Percentiles rank a stretch among this genome's conserved stretches.
Conservation (phyloP, 2,329 filamentous ascomycete genomes). For the Podosphaera xanthii region DNA sequence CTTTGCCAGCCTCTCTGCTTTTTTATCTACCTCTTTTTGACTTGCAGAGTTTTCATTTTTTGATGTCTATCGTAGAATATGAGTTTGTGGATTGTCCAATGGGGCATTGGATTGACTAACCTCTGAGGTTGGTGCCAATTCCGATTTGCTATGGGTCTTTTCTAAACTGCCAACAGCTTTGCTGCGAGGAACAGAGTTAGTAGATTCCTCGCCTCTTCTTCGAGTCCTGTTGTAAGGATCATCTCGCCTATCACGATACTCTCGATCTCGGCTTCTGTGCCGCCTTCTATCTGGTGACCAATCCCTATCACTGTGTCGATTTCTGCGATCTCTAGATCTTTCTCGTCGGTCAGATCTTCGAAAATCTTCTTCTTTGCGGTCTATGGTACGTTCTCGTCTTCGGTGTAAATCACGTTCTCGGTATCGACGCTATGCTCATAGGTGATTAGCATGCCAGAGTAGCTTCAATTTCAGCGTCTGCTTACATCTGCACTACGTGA, state of each 20-base stretch:
- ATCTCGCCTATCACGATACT: constrained; percentile 47
- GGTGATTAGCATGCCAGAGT: constrained; percentile 19
- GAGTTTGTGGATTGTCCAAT: neutral
- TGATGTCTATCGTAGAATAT: neutral
- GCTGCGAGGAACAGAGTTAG: constrained; percentile 44
- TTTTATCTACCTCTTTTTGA: constrained; percentile 50
- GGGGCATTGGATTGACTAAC: constrained; percentile 22
- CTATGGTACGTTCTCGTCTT: constrained; percentile 47
- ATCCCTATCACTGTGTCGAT: constrained; percentile 31
- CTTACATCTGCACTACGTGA: constrained; percentile 42
- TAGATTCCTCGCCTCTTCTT: constrained; percentile 43
- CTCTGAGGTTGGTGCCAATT: constrained; percentile 29
- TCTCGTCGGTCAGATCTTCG: constrained; percentile 40
- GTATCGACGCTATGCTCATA: constrained; percentile 28
- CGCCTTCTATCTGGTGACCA: constrained; percentile 33
- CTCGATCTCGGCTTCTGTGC: constrained; percentile 43
- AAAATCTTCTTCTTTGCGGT: constrained; percentile 40
- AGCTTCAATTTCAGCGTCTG: constrained; percentile 5
- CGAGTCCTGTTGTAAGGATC: constrained; percentile 44
- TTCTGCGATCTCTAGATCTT: constrained; percentile 37
- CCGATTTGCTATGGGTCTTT: constrained; percentile 25
- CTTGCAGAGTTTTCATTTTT: constrained; percentile 17
- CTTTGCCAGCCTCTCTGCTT: constrained; percentile 59
- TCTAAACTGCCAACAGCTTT: constrained; percentile 42
- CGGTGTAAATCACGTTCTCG: constrained; percentile 37